Evolutionary conservation across 2,329 filamentous ascomycete species (phyloP).

Genomic region (Cladosporium velox): DNA sequence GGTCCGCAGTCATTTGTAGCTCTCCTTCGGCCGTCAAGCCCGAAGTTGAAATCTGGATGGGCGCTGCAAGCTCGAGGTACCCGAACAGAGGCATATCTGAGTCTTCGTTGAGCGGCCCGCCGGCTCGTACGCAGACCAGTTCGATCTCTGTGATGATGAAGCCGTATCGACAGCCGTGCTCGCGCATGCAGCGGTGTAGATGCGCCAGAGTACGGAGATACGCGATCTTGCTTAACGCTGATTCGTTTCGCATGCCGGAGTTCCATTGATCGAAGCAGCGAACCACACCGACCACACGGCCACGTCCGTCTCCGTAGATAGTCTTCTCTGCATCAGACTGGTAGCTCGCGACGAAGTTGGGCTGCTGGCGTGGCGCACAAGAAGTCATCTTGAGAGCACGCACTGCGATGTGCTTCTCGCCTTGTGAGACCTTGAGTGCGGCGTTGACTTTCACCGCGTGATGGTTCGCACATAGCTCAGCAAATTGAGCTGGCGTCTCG

Average conservation of each 20-base stretch:
- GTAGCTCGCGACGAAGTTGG: conserved; percentile 67
- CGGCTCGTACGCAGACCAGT: conserved; percentile 83
- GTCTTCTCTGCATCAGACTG: conserved; percentile 55
- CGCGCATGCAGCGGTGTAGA: conserved; percentile 88
- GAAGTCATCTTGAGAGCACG: conserved; percentile 40
- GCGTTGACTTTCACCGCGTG: conserved; percentile 87
- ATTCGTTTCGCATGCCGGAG: conserved; percentile 86
- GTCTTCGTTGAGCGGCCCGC: conserved; percentile 47
- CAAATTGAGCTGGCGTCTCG: conserved; percentile 75
- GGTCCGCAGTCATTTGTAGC: conserved; percentile 65
- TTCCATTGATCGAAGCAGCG: conserved; percentile 94
- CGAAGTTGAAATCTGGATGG: conserved; percentile 55
- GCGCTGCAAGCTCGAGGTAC: conserved; percentile 72
- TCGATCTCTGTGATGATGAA: conserved; percentile 98
- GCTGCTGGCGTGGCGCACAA: conserved; percentile 53
- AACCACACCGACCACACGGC: conserved; percentile 77
- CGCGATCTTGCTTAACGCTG: conserved; percentile 80
- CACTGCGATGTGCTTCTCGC: conserved; percentile 60
- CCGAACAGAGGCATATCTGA: conserved; percentile 74
- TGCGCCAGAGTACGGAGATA: conserved; percentile 86
- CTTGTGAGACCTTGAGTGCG: conserved; percentile 74
- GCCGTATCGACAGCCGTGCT: conserved; percentile 88
- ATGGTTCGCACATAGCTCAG: conserved; percentile 72
- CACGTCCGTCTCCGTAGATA: conserved; percentile 50
- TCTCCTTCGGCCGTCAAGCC: conserved; percentile 39